Evolutionary conservation across 2,329 filamentous ascomycete genomes (phyloP), one percentile per base, ranked within the genome.

Genomic region (Sphaerostilbella broomeana): DNA sequence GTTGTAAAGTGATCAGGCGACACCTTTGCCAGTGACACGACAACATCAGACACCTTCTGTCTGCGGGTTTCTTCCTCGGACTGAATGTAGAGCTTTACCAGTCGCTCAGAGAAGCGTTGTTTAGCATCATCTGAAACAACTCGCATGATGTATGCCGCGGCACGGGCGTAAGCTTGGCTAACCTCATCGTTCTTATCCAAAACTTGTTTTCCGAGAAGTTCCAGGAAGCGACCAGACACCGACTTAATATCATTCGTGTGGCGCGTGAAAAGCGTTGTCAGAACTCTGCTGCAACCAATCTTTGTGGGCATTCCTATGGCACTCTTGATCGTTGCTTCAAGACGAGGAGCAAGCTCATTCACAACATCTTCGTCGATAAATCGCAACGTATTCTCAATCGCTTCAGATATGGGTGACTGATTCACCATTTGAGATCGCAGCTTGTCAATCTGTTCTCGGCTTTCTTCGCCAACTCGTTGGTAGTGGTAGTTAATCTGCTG

Each of bases 131-230:
- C 63, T 8, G 69, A 66, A 1, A 69, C 72, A 2, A 72, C 64
- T 20, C 79, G 78, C 50, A 92, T 73, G 40, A 97, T 70, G 57
- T 97, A 97, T 0, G 90, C 92, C 16, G 87, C 77, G 3, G 89
- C 81, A 38, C 80, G 81, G 15, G 89, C 90, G 58, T 95, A 98
- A 2, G 85, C 85, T 46, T 85, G 83, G 55, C 84, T 89, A 41
- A 95, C 89, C 13, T 94, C 92, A 51, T 95, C 88, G 55, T 98
- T 98, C 47, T 84, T 82, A 58, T 98, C 92, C 35, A 95, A 73
- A 1, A 89, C 77, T 42, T 89, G 78, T 59, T 86, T 90, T 52
- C 87, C 79, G 47, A 95, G 73, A 8, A 88, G 59, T 48, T 81
- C 82, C 35, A 95, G 68, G 52, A 95, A 88, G 7, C 73, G 70